Evolutionary conservation across 23 red algal species (phyloP), one percentile per base, ranked within the genome.

Genomic region (Gracilaria caudata): DNA sequence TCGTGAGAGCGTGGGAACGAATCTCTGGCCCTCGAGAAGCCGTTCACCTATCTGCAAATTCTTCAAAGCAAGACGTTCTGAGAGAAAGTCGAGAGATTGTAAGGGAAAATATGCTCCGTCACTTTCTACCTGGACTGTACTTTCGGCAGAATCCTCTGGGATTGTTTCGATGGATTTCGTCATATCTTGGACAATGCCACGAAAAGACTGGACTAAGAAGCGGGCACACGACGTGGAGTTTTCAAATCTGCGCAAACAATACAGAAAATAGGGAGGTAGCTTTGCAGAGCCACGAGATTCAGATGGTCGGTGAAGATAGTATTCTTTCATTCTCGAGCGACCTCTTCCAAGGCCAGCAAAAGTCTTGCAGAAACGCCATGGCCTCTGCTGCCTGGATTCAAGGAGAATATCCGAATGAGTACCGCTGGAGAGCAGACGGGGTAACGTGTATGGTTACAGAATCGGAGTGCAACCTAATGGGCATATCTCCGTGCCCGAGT

Each of bases 161-260:
- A 39, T 24, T 74, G 29, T 47, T 74, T 74, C 70, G 23, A 39
- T 74, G 70, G 70, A 44, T 74, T 24, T 74, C 70, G n/a, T 74
- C 70, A 40, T 47, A 6, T 47, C 39, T 74, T 74, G 70, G 70
- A 7, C 26, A 46, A 5, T 74, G 70, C 46, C n/a, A 44, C 46
- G 39, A 43, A 6, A 7, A 39, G 26, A 74, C 5, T 46, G 70
- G 70, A 7, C 46, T 44, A 9, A 23, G 70, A 39, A 24, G 24
- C 46, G 39, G 41, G 70, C 7, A 44, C 46, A 33, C 10, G 34
- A 7, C 7, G 34, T 74, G 70, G 70, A 47, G 17, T 43, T 47
- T 41, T 7, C 39, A 40, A 40, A 20, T 74, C 70, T 74, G 23
- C 46, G 34, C 17, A 40, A 20, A 47, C 70, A 44, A 30, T 25